Evolutionary conservation across 2,329 filamentous ascomycete species (phyloP).

Genomic region (Phialocephala sp.): DNA sequence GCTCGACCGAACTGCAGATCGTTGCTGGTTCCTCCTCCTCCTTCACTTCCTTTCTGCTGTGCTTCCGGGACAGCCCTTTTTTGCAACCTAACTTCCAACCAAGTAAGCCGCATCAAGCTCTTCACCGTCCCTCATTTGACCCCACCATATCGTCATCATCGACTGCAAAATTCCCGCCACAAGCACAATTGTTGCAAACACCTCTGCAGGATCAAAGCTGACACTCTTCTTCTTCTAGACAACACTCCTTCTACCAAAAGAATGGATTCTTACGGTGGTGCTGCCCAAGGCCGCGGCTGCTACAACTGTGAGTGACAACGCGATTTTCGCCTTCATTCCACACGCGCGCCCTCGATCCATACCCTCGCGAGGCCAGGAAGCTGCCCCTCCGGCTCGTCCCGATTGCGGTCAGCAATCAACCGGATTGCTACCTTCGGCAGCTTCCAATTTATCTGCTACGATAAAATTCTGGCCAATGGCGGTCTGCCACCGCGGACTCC

Average conservation of each 20-base stretch:
- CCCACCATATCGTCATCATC: conserved; percentile 25
- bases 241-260: conserved; percentile 31
- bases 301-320: conserved; percentile 55
- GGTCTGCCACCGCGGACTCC: conserved; percentile 20
- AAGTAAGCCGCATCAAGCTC: conserved; percentile 20
- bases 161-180: neutral
- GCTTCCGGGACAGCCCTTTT: conserved; percentile 22
- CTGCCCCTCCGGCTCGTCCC: conserved; percentile 4
- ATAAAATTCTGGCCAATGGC: conserved; percentile 21
- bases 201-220: conserved; percentile 10
- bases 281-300: conserved; percentile 48
- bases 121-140: conserved; percentile 30
- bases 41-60: conserved; percentile 24
- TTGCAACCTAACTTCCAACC: conserved; percentile 3
- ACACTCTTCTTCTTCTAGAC: conserved; percentile 15
- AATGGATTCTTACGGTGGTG: conserved; percentile 43
- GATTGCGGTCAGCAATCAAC: neutral
- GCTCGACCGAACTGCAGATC: conserved; percentile 16
- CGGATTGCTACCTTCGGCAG: conserved; percentile 2
- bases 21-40: conserved; percentile 20
- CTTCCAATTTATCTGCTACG: conserved; percentile 13
- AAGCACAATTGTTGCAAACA: neutral
- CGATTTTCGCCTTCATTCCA: conserved; percentile 9
- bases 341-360: neutral
- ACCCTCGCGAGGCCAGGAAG: neutral